These are phyloP conservation scores for Aspergillus proliferans DNA, from an alignment of 2,329 filamentous ascomycete genomes.

Conservation along the genomic window DNA sequence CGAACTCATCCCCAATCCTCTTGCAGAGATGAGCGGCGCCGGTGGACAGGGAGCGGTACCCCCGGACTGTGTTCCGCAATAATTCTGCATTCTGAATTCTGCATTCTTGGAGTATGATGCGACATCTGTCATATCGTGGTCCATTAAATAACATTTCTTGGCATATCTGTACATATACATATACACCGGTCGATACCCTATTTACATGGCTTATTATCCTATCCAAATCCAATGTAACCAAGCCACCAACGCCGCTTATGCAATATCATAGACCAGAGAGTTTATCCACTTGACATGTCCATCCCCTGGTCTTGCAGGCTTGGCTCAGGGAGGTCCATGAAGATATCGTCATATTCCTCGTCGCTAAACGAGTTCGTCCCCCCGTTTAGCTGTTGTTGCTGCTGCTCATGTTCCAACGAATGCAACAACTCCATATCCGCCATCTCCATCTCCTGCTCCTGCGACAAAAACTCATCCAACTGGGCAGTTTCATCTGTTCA, in stretches of 20 bases:
- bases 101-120: too few relatives aligned
- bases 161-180: slow-evolving; percentile 15
- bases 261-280: neutral
- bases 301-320: slow-evolving; percentile 28
- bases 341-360: slow-evolving; percentile 57
- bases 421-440: slow-evolving; percentile 5
- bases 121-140: neutral
- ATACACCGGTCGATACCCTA: slow-evolving; percentile 23
- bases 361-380: slow-evolving; percentile 36
- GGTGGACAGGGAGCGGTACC: slow-evolving; percentile 56
- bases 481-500: slow-evolving; percentile 18
- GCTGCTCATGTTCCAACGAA: slow-evolving; percentile 13
- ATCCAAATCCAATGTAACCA: slow-evolving; percentile 2
- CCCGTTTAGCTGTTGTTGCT: neutral
- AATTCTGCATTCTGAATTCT: slow-evolving; percentile 4
- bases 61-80: slow-evolving; percentile 59
- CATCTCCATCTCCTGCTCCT: slow-evolving; percentile 29
- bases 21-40: slow-evolving; percentile 75
- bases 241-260: slow-evolving; percentile 1
- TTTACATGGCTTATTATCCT: slow-evolving; percentile 10
- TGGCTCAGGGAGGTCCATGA: slow-evolving; percentile 59
- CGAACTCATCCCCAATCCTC: slow-evolving; percentile 62
- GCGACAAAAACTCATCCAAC: slow-evolving; percentile 30
- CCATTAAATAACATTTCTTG: slow-evolving; percentile 7
- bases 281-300: slow-evolving; percentile 29